These are phyloP conservation scores for Sherardia arvensis DNA, from an alignment of 257 asterid species.

Conservation along the genomic window DNA sequence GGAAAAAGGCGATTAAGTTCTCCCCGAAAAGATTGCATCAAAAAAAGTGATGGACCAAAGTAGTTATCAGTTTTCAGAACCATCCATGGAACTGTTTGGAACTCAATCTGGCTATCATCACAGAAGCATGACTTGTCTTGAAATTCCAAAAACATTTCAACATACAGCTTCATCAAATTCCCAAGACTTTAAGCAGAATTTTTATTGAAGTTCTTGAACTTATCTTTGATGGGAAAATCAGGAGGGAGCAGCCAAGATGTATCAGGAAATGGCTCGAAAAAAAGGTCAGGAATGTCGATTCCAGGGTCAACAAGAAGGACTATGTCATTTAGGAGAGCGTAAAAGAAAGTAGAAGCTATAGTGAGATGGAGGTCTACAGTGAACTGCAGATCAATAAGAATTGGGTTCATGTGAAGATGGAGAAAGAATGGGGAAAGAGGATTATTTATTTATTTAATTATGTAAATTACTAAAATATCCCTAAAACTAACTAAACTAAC, in stretches of 20 bases:
- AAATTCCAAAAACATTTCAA: constrained; percentile 4
- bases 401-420: too few relatives aligned
- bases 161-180: constrained; percentile 23
- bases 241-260: constrained; percentile 68
- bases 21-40: constrained; percentile 46
- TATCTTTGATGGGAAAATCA: constrained; percentile 41
- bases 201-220: constrained; percentile 34
- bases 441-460: too few relatives aligned
- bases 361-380: too few relatives aligned
- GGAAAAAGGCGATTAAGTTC: constrained; percentile 58
- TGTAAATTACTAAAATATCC: too few relatives aligned
- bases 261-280: constrained; percentile 85
- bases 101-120: constrained; percentile 39
- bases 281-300: constrained; percentile 50
- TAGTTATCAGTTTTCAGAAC: constrained; percentile 55
- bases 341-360: constrained; percentile 62
- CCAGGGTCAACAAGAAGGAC: constrained; percentile 66
- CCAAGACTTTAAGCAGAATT: constrained; percentile 49
- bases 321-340: constrained; percentile 61
- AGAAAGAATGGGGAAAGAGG: too few relatives aligned
- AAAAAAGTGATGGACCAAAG: constrained; percentile 60
- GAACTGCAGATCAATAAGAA: too few relatives aligned
- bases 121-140: constrained; percentile 66
- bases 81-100: constrained; percentile 51
- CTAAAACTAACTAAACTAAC: too few relatives aligned